Evolutionary conservation across 2,329 filamentous ascomycete genomes (phyloP), one percentile per base, ranked within the genome.

Genomic region (Chaetomium sp.): DNA sequence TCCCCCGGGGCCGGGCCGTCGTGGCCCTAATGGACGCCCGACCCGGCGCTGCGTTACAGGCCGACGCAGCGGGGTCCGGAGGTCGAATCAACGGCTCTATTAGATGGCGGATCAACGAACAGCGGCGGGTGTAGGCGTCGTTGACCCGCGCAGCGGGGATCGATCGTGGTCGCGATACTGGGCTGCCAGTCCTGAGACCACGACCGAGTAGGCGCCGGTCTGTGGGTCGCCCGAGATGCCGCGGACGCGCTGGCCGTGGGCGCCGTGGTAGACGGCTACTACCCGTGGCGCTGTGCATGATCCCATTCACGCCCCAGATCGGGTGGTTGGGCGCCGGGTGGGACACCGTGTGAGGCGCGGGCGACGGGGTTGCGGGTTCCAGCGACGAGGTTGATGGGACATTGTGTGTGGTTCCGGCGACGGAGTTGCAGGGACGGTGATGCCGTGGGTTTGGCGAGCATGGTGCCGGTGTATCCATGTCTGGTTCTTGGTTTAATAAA

Each of bases 121-220:
- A 69, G 66, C 9, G 60, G 57, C 46, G 52, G 63, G 1, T 14
- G 2, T 3, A 19, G n/a, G 1, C 43, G 47, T 9, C 53, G 51
- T 0, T 19, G 46, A 1, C 55, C 56, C 2, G 65, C 59, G 12
- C 62, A 59, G 4, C 70, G 65, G 19, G 72, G 59, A 7, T 71
- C 68, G 0, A 52, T 70, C 65, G 3, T 68, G 47, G 1, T 59
- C 57, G 7, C 57, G 37, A 55, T 71, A 71, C 1, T 14, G 8
- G 4, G 57, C 56, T 1, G 61, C 51, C 34, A 19, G 37, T 6
- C 61, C 62, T 0, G 77, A 76, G 6, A 85, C 68, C 0, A 86
- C 74, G 38, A 85, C 75, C 0, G 78, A 82, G 48, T 72, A 79
- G 0, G 80, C 78, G 0, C 82, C 82, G 1, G 68, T 46, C 0